Evolutionary conservation across 306 rosid genomes (phyloP), one percentile per base, ranked within the genome.

Genomic region (Psophocarpus tetragonolobus): DNA sequence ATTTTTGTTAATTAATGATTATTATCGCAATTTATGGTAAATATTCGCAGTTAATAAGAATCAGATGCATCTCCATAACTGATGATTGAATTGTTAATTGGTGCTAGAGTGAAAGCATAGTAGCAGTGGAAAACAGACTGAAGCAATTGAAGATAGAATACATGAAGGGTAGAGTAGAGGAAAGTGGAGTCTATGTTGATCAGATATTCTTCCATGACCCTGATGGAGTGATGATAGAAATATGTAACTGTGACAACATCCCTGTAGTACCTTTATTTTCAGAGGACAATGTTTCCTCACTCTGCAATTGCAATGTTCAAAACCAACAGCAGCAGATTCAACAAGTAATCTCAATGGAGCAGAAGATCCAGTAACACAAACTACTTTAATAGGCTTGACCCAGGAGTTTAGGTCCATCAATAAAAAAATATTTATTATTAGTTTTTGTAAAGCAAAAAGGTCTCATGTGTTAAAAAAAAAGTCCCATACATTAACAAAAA

Each of bases 121-220:
- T 13, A 53, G 42, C 35, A 33, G 91, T 90, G 61, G 93, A 93
- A 82, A 84, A 66, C 17, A 87, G 27, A 36, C 68, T 91, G 33
- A 77, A 85, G 61, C 88, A 89, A 67, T 81, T 89, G 91, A 80
- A 68, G 84, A 89, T 88, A 38, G 80, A 85, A 74, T 91, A 88
- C 68, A 85, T 87, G 85, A 89, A 80, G 71, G 56, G 73, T 24
- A 86, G 68, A 75, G 90, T 93, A 33, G 88, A 85, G 73, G 94
- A 93, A 20, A 87, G 84, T 38, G 91, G 90, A 23, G 82, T 88
- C 71, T 30, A 68, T 48, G 86, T 91, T 42, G 93, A 93, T 61
- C 97, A 93, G 77, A 39, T 93, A 13, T 91, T 91, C 88, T 93
- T 93, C 87, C 97, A 87, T 58, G 92, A 93, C 41, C 97, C 98